A percentile compares a stretch with the other conserved stretches of the same genome.
Conservation (phyloP, 2,329 filamentous ascomycete species). For the Aspergillus proliferans region DNA sequence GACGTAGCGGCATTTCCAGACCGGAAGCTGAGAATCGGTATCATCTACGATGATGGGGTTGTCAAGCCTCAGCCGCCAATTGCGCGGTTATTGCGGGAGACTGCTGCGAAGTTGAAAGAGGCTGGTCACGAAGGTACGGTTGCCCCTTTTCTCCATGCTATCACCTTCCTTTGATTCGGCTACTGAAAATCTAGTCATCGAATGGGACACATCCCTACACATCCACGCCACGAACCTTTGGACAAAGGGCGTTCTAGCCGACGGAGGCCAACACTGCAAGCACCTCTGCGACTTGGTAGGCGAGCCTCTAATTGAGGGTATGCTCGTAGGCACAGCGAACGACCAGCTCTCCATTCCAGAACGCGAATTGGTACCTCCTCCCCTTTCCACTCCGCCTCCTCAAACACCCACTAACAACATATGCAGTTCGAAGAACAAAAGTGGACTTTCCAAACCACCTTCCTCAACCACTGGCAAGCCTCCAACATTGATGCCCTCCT, state of each 20-base stretch:
- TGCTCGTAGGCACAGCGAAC: slow-evolving; percentile 25
- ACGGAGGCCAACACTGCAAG: slow-evolving; percentile 24
- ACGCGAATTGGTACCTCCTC: slow-evolving; percentile 13
- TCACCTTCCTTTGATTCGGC: neutral
- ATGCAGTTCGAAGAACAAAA: slow-evolving; percentile 17
- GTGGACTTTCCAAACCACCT: slow-evolving; percentile 11
- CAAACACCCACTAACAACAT: neutral
- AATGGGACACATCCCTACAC: slow-evolving; percentile 25
- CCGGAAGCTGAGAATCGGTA: slow-evolving; percentile 52
- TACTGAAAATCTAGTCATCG: slow-evolving; percentile 13
- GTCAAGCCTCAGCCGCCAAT: slow-evolving; percentile 57
- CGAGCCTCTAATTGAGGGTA: slow-evolving; percentile 25
- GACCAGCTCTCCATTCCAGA: slow-evolving; percentile 16
- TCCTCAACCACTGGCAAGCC: slow-evolving; percentile 19
- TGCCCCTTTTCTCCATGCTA: no score
- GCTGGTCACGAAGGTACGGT: slow-evolving; percentile 43
- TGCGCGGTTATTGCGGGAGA: slow-evolving; percentile 46
- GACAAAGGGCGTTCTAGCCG: slow-evolving; percentile 23
- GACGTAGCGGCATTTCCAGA: slow-evolving; percentile 16
- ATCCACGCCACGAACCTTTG: slow-evolving; percentile 20
- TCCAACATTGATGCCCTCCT: slow-evolving; percentile 25
- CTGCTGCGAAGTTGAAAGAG: slow-evolving; percentile 50
- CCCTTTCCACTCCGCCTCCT: no score
- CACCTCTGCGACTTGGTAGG: slow-evolving; percentile 21
- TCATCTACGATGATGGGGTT: slow-evolving; percentile 54